Base-by-base conservation (phyloP, 2,329 filamentous ascomycete genomes). In the Fusarium solani-melongenae region DNA sequence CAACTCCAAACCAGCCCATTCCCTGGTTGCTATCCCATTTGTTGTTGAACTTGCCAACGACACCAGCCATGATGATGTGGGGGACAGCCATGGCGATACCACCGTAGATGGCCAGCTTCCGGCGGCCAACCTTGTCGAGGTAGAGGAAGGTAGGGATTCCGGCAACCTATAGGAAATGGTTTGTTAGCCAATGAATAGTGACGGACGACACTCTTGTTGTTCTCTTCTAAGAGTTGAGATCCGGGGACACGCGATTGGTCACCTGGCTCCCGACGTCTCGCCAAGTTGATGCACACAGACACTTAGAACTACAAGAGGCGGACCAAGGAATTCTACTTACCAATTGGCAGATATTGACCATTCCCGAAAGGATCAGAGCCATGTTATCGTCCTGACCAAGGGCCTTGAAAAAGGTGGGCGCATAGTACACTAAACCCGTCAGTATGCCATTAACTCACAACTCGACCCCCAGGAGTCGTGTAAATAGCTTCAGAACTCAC, bases 91-190 rank as follows among this genome's bases (percentile, higher is more conserved):
- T 76, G 3, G 74, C 74, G 1, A 74, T 44, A 12, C 73, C 74
- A 15, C 74, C 74, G 0, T 55, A 71, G 6, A 76, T 74, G 2
- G 73, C 74, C 0, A 76, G 27, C 39, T 75, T 73, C 7, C 73
- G 56, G 79, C 79, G 76, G 2, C 82, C 82, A 8, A 82, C 64
- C 2, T 76, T 72, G 27, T 83, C 81, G 0, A 82, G 75, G 33
- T 75, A 77, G 0, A 80, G 61, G 17, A 82, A 74, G 3, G 75
- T 78, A 1, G 74, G 68, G 3, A 79, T 72, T 2, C 75, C 78
- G 0, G 79, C 81, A 1, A 71, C 31, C 57, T 60, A 11, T 6
- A 2, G 11, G 8, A 22, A 9, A 33, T 12, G 14, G 22, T 15
- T 7, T 17, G 24, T 27, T n/a, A 27, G 36, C 12, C 3, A 4